These are phyloP conservation scores for Hevea brasiliensis DNA, from an alignment of 345 rosid genomes.

Conservation along the genomic window DNA sequence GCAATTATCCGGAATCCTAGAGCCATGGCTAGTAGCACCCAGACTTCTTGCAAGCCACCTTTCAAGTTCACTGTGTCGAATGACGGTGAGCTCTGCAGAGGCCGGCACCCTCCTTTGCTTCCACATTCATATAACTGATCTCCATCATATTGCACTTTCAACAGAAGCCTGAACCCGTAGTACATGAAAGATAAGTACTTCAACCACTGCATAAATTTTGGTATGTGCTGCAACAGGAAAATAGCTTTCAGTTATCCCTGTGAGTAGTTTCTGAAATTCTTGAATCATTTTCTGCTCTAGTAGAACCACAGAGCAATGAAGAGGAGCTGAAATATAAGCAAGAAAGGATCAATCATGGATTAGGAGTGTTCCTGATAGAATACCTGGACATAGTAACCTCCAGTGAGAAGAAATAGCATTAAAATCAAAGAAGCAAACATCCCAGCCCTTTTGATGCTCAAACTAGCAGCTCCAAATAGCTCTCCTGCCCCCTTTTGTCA, in stretches of 20 bases:
- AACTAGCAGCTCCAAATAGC: constrained; percentile 83
- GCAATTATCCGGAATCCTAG: constrained; percentile 62
- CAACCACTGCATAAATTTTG: constrained; percentile 73
- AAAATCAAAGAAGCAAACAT: constrained; percentile 83
- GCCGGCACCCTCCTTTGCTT: constrained; percentile 72
- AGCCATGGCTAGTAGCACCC: constrained; percentile 85
- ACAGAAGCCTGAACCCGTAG: constrained; percentile 81
- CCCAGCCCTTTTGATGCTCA: constrained; percentile 86
- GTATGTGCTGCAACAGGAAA: constrained; percentile 66
- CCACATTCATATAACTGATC: constrained; percentile 69
- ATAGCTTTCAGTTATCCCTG: not conserved
- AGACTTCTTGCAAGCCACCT: constrained; percentile 86
- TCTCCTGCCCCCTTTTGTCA: constrained; percentile 76
- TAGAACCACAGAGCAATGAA: no score
- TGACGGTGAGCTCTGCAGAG: constrained; percentile 72
- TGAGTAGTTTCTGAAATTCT: not conserved
- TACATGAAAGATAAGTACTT: constrained; percentile 77
- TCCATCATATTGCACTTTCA: constrained; percentile 82
- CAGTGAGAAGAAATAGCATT: constrained; percentile 89
- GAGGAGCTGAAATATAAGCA: no score
- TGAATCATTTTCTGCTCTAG: no score
- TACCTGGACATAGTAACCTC: constrained; percentile 98
- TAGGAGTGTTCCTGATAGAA: not conserved
- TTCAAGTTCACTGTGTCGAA: constrained; percentile 71
- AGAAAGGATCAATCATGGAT: no score